Evolutionary conservation across 306 rosid species (phyloP).

Genomic region (Dalbergia cochinchinensis): DNA sequence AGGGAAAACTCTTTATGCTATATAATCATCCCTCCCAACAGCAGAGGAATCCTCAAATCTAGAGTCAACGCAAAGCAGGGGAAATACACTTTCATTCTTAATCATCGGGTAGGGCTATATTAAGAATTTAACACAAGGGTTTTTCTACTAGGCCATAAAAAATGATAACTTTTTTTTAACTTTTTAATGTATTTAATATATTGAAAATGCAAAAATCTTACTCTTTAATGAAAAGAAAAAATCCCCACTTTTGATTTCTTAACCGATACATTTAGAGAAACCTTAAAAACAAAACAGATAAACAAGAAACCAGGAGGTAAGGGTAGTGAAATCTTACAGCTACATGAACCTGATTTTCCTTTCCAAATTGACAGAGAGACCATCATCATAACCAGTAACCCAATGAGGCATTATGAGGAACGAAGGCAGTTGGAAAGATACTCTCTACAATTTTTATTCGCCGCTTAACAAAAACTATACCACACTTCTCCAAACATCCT

Average conservation of each 20-base stretch:
- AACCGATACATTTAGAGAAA: not conserved
- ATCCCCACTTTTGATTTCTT: no score
- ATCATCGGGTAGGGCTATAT: no score
- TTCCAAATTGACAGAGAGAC: constrained; percentile 44
- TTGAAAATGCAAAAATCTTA: no score
- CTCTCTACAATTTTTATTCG: constrained; percentile 63
- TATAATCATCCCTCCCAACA: not conserved
- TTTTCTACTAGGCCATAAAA: no score
- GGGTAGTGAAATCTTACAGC: constrained; percentile 21
- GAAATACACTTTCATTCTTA: no score
- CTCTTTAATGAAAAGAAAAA: no score
- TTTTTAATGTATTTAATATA: no score
- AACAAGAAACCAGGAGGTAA: constrained; percentile 40
- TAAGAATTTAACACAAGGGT: no score
- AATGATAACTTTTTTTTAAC: no score
- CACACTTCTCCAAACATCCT: constrained; percentile 60
- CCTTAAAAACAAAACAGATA: constrained; percentile 24
- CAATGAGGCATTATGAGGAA: constrained; percentile 42
- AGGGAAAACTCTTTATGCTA: not conserved
- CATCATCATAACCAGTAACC: constrained; percentile 47
- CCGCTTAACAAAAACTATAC: constrained; percentile 59
- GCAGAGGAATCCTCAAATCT: constrained; percentile 21
- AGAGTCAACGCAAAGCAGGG: not conserved
- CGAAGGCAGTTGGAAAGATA: constrained; percentile 42
- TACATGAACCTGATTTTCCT: constrained; percentile 45